phyloP scores from a whole-genome alignment of 495 filamentous ascomycete genomes.

The Jackrogersella multiformis region DNA sequence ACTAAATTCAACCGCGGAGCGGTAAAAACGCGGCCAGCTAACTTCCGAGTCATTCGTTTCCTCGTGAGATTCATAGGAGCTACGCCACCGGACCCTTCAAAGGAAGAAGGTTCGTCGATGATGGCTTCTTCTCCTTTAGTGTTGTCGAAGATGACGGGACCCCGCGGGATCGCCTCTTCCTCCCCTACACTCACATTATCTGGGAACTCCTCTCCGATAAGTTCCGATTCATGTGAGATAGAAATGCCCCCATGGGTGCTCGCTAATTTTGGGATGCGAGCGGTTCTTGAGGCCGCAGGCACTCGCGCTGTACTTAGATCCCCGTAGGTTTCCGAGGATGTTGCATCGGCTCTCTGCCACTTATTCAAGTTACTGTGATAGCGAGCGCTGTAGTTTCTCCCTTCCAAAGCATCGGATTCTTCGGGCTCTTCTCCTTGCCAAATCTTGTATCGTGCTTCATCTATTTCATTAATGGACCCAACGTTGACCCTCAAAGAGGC shows the following conservation, averaged over 20 bases:
- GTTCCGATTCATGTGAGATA: not conserved
- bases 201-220: not conserved
- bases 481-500: not conserved
- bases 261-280: not conserved
- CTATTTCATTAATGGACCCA: not conserved
- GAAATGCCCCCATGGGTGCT: not conserved
- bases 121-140: slow-evolving; percentile 8
- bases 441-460: not conserved
- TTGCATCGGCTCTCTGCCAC: slow-evolving; percentile 5
- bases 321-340: not conserved
- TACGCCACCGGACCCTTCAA: slow-evolving; percentile 39
- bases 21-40: slow-evolving; percentile 48
- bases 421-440: not conserved
- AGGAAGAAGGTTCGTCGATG: slow-evolving; percentile 32
- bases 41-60: slow-evolving; percentile 42
- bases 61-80: slow-evolving; percentile 33
- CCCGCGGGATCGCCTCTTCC: not conserved
- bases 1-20: slow-evolving; percentile 48
- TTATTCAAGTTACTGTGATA: not conserved
- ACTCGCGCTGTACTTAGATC: not conserved
- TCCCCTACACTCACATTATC: not conserved
- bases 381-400: slow-evolving; percentile 2
- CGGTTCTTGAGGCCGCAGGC: not conserved
- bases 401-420: not conserved
- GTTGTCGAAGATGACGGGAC: not conserved